These are phyloP conservation scores for Sarocladiaceae sp. DNA, from an alignment of 2,329 filamentous ascomycete genomes.

Conservation along the genomic window DNA sequence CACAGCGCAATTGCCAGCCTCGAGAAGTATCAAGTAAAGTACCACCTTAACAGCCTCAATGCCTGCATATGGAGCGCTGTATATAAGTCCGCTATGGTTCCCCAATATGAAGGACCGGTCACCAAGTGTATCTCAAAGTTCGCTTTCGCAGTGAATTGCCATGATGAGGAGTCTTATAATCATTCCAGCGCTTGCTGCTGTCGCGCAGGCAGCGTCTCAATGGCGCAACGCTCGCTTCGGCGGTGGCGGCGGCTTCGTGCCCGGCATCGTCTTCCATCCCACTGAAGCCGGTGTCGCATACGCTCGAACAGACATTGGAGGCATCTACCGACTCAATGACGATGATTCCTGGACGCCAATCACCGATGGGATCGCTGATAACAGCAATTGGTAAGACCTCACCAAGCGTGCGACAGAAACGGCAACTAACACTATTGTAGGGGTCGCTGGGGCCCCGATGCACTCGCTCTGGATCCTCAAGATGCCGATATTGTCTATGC, in stretches of 20 bases:
- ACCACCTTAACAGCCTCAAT: too few species aligned
- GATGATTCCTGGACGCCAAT: slow-evolving; percentile 36
- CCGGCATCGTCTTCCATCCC: slow-evolving; percentile 51
- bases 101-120: too few species aligned
- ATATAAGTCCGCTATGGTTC: too few species aligned
- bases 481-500: slow-evolving; percentile 46
- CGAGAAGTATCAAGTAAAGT: too few species aligned
- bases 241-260: slow-evolving; percentile 51
- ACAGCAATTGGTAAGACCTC: slow-evolving; percentile 40
- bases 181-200: too few species aligned
- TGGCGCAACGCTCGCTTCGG: slow-evolving; percentile 47
- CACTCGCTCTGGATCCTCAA: slow-evolving; percentile 48
- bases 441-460: slow-evolving; percentile 52
- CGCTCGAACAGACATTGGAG: slow-evolving; percentile 50
- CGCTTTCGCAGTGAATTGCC: too few species aligned
- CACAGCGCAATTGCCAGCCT: too few species aligned
- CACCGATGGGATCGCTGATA: slow-evolving; percentile 38
- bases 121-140: too few species aligned
- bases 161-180: too few species aligned
- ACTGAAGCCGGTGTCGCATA: slow-evolving; percentile 44
- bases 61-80: too few species aligned
- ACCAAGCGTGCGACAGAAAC: too few species aligned
- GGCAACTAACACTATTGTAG: too few species aligned
- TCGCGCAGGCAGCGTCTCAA: background rate
- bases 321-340: slow-evolving; percentile 45